Base-by-base conservation (phyloP, 1,284 basidiomycete genomes). In the Macrocystidia cucumis region DNA sequence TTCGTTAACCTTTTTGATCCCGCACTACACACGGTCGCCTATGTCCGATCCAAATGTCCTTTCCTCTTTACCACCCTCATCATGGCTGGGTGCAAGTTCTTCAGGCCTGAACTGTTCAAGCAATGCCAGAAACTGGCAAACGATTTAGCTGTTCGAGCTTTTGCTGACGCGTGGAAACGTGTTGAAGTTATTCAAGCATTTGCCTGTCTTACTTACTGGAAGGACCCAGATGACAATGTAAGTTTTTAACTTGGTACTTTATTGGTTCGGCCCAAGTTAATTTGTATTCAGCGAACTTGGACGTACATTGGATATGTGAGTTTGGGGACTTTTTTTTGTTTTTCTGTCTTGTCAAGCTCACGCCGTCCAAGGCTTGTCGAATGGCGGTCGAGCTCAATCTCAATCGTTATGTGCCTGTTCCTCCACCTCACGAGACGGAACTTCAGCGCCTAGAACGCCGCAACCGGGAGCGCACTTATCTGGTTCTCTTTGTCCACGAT, bases 1-100 rank as follows among this genome's bases (percentile, higher is more conserved):
- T 90, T 88, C 57, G 75, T 90, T 61, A 87, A 86, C 54, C 65
- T 90, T 21, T 87, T 90, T 50, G 87, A 90, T 57, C 80, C 83
- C 21, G 64, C 74, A 22, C 60, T 90, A 22, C 86, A 90, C 54
- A 77, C 84, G 0, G 69, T 78, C 34, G 46, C 63, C 24, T 88
- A 88, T 51, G 76, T 90, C 46, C 83, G 88, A 45, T 66, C 67
- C 14, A 74, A 72, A 41, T 85, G 76, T 33, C 79, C 83, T 0
- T 80, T 91, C 49, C 65, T 91, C 35, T 91, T 89, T 56, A 85
- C 87, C 4, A 75, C 79, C 21, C 69, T 91, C 39, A 66, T 91
- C 50, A 83, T 87, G 71, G 84, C 81, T 11, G 82, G 79, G 14
- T 82, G 80, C 65, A 89, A 91, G 56, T 91, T 91, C 50, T 91